These are phyloP conservation scores for Populus tomentosa DNA, from an alignment of 441 rosid genomes.

Conservation along the genomic window DNA sequence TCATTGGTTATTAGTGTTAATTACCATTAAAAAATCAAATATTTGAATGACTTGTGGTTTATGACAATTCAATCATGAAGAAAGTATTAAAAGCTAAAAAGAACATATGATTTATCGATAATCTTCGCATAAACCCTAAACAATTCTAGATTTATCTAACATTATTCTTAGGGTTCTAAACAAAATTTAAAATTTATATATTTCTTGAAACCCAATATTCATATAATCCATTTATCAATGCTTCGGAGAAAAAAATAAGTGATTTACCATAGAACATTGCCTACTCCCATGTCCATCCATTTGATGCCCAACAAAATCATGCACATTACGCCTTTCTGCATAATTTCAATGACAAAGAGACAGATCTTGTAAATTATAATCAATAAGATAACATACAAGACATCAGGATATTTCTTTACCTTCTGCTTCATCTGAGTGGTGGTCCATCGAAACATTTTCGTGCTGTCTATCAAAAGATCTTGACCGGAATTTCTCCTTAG, in stretches of 20 bases:
- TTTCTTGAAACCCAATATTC: too few relatives aligned
- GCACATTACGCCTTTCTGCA: slow-evolving; percentile 30
- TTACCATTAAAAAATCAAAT: too few relatives aligned
- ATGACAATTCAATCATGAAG: too few relatives aligned
- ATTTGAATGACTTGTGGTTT: too few relatives aligned
- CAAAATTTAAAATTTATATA: too few relatives aligned
- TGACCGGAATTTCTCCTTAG: slow-evolving; percentile 65
- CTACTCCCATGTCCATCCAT: slow-evolving; percentile 15
- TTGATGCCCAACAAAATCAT: slow-evolving; percentile 16
- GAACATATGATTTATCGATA: too few relatives aligned
- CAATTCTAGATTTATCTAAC: too few relatives aligned
- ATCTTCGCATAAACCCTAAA: too few relatives aligned
- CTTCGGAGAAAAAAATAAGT: not conserved
- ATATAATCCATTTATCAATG: not conserved
- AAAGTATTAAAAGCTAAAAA: too few relatives aligned
- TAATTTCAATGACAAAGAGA: not conserved
- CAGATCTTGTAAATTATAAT: not conserved
- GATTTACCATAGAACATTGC: slow-evolving; percentile 29
- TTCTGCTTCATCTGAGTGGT: slow-evolving; percentile 25
- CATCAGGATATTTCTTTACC: slow-evolving; percentile 13
- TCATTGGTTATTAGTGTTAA: too few relatives aligned
- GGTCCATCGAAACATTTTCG: slow-evolving; percentile 9
- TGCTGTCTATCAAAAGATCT: slow-evolving; percentile 20
- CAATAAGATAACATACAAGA: not conserved
- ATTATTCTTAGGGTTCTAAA: too few relatives aligned